A percentile compares a stretch with the other conserved stretches of the same genome.
Evolutionary conservation across 306 rosid species (phyloP).

Genomic region (Gynostemma pentaphyllum): DNA sequence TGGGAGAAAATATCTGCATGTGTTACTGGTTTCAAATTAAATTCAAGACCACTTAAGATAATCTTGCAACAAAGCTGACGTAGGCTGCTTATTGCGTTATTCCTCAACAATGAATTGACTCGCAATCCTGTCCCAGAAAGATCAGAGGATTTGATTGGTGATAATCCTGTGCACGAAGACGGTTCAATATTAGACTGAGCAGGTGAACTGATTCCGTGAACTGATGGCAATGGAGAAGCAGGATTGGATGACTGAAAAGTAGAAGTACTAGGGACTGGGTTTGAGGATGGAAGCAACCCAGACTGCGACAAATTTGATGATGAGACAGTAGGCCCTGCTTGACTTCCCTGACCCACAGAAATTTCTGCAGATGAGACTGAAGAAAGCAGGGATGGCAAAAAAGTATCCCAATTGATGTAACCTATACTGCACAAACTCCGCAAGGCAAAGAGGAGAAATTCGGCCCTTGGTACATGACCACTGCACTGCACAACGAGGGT

Average conservation of each 20-base stretch:
- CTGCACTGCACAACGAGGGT: constrained; percentile 77
- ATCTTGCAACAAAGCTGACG: constrained; percentile 98
- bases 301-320: constrained; percentile 57
- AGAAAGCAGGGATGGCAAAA: constrained; percentile 77
- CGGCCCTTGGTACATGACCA: constrained; percentile 81
- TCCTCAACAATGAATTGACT: constrained; percentile 45
- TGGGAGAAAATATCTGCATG: constrained; percentile 73
- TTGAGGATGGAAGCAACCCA: constrained; percentile 52
- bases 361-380: constrained; percentile 62
- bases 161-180: constrained; percentile 42
- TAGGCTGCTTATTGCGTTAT: constrained; percentile 76
- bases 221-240: constrained; percentile 74
- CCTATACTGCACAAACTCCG: constrained; percentile 66
- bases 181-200: constrained; percentile 54
- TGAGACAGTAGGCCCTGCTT: constrained; percentile 45
- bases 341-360: constrained; percentile 62
- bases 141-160: constrained; percentile 82
- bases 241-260: constrained; percentile 84
- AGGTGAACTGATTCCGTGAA: constrained; percentile 89
- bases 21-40: constrained; percentile 63
- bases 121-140: constrained; percentile 44
- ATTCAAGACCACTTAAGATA: constrained; percentile 74
- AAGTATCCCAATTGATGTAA: constrained; percentile 80
- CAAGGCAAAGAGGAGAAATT: constrained; percentile 77
- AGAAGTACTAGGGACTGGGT: constrained; percentile 38